Evolutionary conservation across 148 eudicot species (phyloP).

Genomic region (Diospyros lotus): DNA sequence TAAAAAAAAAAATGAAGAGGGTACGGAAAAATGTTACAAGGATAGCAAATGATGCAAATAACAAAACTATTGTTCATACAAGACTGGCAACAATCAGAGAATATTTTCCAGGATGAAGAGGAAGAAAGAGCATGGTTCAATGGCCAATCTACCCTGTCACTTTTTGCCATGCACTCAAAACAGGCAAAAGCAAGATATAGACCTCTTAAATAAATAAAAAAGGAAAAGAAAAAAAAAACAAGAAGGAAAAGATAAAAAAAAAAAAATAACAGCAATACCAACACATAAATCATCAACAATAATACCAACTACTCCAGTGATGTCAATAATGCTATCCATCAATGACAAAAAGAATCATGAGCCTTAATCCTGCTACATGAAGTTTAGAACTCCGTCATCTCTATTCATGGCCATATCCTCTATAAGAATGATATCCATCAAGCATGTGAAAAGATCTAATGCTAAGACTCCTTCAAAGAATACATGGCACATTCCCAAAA

Average conservation of each 20-base stretch:
- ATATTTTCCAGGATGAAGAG: not conserved
- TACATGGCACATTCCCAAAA: not conserved
- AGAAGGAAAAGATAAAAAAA: no score
- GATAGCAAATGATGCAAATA: not conserved
- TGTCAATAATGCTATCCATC: not conserved
- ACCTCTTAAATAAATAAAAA: no score
- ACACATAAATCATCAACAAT: not conserved
- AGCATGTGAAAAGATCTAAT: not conserved
- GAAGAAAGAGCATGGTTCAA: not conserved
- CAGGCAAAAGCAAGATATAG: not conserved
- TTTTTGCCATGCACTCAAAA: not conserved
- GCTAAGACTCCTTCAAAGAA: not conserved
- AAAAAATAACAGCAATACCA: not conserved
- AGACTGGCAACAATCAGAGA: not conserved
- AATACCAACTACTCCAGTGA: not conserved
- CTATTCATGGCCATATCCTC: no score
- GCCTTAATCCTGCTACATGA: no score
- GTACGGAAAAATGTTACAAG: slow-evolving; percentile 1
- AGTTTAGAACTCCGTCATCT: no score
- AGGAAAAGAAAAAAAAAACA: not conserved
- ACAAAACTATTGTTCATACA: not conserved
- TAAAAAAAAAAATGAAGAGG: not conserved
- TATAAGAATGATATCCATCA: not conserved
- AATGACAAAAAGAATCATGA: no score
- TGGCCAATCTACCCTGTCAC: not conserved